Evolutionary conservation across 164 flowering plant genomes (phyloP).

Genomic region (Annona squamosa): DNA sequence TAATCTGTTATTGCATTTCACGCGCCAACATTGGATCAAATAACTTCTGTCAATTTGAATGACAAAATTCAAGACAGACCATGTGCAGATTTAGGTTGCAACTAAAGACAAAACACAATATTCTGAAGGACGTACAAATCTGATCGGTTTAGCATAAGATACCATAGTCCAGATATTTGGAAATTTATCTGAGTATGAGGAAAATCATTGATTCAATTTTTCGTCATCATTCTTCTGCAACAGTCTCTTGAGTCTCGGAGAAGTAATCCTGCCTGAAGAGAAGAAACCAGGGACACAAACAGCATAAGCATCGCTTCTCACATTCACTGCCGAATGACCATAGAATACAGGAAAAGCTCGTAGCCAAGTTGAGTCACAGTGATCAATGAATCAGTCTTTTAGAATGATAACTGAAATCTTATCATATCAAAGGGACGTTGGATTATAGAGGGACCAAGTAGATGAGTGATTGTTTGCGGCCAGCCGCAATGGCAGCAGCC

Average conservation of each 20-base stretch:
- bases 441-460: too few relatives aligned
- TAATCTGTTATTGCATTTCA: too few relatives aligned
- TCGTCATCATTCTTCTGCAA: constrained; percentile 33
- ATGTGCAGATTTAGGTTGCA: too few relatives aligned
- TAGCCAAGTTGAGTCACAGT: not conserved
- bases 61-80: too few relatives aligned
- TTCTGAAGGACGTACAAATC: not conserved
- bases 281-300: not conserved
- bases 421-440: too few relatives aligned
- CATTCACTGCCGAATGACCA: not conserved
- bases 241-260: constrained; percentile 30
- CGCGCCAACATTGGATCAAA: too few relatives aligned
- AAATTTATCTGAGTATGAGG: not conserved
- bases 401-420: not conserved
- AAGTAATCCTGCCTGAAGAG: constrained; percentile 42
- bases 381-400: not conserved
- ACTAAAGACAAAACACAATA: not conserved
- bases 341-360: not conserved
- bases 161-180: not conserved
- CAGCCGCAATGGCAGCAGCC: too few relatives aligned
- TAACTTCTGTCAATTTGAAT: too few relatives aligned
- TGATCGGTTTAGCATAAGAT: not conserved
- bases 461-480: too few relatives aligned
- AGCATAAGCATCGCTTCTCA: not conserved
- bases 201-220: not conserved